Evolutionary conservation across 148 eudicot genomes (phyloP).

Genomic region (Arctostaphylos glauca): DNA sequence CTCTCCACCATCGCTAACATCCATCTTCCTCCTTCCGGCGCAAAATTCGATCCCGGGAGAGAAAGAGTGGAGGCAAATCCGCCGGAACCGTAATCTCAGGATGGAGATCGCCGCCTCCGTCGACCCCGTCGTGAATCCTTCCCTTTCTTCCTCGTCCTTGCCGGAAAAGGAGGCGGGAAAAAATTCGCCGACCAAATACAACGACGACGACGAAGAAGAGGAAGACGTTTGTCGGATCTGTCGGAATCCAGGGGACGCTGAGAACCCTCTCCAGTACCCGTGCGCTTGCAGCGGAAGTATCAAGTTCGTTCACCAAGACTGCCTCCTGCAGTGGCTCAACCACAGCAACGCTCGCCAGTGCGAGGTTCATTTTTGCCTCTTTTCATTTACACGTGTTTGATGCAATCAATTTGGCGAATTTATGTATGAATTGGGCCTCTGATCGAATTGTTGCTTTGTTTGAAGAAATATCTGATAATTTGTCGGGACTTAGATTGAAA

Average conservation of each 20-base stretch:
- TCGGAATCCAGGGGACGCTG: conserved; percentile 72
- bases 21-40: no score
- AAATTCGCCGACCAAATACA: conserved; percentile 22
- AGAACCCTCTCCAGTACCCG: conserved; percentile 79
- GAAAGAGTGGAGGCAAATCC: neutral
- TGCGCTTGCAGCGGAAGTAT: conserved; percentile 94
- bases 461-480: neutral
- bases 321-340: conserved; percentile 92
- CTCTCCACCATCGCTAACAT: no score
- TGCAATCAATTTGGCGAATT: neutral
- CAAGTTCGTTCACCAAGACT: conserved; percentile 90
- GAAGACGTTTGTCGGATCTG: conserved; percentile 92
- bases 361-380: conserved; percentile 47
- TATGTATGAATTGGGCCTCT: neutral
- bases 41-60: no score
- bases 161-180: conserved; percentile 20
- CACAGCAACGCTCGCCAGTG: conserved; percentile 92
- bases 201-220: conserved; percentile 59
- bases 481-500: neutral
- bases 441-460: neutral
- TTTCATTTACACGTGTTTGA: neutral
- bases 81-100: neutral
- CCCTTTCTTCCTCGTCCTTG: conserved; percentile 24
- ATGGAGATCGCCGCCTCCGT: conserved; percentile 16
- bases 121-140: conserved; percentile 16